A percentile compares a stretch with the other conserved stretches of the same genome.
These are phyloP conservation scores for Fraxinus pennsylvanica DNA, from an alignment of 257 asterid species.

Conservation along the genomic window DNA sequence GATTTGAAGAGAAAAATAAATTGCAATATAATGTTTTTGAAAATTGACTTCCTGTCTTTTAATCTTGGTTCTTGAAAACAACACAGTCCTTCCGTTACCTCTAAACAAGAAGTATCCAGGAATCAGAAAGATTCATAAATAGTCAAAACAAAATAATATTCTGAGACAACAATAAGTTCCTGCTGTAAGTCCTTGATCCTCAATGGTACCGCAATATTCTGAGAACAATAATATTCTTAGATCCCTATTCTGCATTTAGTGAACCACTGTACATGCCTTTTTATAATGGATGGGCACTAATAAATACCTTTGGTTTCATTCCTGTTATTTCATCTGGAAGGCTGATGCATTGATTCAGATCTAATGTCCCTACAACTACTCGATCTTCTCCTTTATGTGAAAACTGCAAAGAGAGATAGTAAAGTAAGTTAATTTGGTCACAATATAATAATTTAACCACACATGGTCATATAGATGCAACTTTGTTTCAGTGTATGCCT, in stretches of 20 bases:
- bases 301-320: slow-evolving; percentile 69
- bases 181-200: neutral
- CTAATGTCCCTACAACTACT: slow-evolving; percentile 87
- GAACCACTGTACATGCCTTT: neutral
- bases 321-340: slow-evolving; percentile 87
- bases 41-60: neutral
- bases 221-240: neutral
- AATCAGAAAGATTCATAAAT: neutral
- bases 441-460: neutral
- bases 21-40: neutral
- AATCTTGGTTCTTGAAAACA: neutral
- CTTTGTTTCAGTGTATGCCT: neutral
- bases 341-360: slow-evolving; percentile 79
- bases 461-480: neutral
- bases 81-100: neutral
- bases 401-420: slow-evolving; percentile 47
- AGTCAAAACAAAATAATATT: neutral
- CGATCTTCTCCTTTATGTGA: slow-evolving; percentile 55
- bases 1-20: neutral
- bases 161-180: neutral
- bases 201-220: neutral
- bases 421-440: slow-evolving; percentile 5
- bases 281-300: neutral
- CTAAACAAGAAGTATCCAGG: neutral
- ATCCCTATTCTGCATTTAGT: neutral